Evolutionary conservation across 1,139 yeast genomes (phyloP).

Genomic region (Hemisphaericaspora subhashii): DNA sequence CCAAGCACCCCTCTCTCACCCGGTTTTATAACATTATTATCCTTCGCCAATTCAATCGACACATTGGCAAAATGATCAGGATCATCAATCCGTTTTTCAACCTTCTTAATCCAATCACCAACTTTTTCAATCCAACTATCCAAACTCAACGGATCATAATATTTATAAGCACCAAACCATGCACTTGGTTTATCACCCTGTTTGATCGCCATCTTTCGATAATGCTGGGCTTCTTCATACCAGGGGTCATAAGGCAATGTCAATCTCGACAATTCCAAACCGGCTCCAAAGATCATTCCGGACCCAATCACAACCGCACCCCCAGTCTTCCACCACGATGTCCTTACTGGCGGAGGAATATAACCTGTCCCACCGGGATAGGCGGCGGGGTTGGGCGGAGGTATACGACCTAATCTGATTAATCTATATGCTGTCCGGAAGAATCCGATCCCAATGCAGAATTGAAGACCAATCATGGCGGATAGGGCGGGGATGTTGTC

Average conservation of each 20-base stretch:
- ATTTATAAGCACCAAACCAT: constrained; percentile 63
- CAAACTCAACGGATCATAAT: constrained; percentile 52
- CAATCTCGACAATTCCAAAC: constrained; percentile 52
- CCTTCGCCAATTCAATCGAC: constrained; percentile 11
- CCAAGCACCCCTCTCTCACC: background rate
- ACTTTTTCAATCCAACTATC: constrained; percentile 46
- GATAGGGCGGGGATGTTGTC: constrained; percentile 54
- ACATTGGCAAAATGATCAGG: constrained; percentile 11
- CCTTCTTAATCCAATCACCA: constrained; percentile 27
- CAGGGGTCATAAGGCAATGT: constrained; percentile 61
- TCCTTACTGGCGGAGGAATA: constrained; percentile 9
- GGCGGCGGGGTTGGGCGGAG: constrained; percentile 1
- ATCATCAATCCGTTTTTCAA: constrained; percentile 14
- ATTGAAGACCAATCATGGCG: constrained; percentile 48
- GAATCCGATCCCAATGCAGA: constrained; percentile 39
- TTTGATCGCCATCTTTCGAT: constrained; percentile 44
- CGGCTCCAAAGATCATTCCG: constrained; percentile 32
- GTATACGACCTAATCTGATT: background rate
- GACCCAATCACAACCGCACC: constrained; percentile 25
- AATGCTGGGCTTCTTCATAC: constrained; percentile 56
- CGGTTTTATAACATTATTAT: constrained; percentile 6
- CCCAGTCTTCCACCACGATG: constrained; percentile 15
- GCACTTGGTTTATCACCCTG: constrained; percentile 45
- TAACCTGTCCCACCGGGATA: too few species aligned
- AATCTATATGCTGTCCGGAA: constrained; percentile 16